A percentile compares a stretch with the other conserved stretches of the same genome.
Evolutionary conservation across 768 basidiomycete genomes (phyloP).

Genomic region (Mycena filopes): DNA sequence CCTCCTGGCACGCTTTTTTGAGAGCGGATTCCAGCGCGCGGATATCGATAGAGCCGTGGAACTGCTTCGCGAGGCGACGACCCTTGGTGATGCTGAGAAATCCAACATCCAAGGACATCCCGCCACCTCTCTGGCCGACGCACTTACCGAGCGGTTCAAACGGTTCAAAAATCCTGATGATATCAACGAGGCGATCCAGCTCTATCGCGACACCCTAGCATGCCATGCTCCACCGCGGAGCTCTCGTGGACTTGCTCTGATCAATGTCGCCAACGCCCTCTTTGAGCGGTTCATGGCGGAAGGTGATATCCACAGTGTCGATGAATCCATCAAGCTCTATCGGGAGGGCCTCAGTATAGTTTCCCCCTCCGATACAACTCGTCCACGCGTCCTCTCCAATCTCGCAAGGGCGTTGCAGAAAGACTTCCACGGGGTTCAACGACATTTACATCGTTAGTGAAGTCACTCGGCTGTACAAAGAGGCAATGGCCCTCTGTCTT

Average conservation of each 20-base stretch:
- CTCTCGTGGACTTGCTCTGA: neutral
- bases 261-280: neutral
- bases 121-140: neutral
- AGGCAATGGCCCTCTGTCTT: neutral
- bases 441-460: neutral
- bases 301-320: neutral
- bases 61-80: neutral
- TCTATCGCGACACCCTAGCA: neutral
- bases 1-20: neutral
- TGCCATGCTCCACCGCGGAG: neutral
- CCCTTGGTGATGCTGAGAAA: neutral
- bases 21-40: neutral
- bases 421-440: neutral
- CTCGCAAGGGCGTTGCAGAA: neutral
- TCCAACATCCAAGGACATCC: neutral
- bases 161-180: neutral
- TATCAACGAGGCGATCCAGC: neutral
- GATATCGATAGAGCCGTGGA: neutral
- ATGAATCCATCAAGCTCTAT: neutral
- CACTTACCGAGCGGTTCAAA: neutral
- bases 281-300: neutral
- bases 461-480: neutral
- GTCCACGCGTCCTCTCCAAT: neutral
- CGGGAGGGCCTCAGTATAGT: neutral
- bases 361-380: neutral